A percentile compares a stretch with the other conserved stretches of the same genome.
phyloP scores from a whole-genome alignment of 345 rosid species.

The Moricandia moricandioides region DNA sequence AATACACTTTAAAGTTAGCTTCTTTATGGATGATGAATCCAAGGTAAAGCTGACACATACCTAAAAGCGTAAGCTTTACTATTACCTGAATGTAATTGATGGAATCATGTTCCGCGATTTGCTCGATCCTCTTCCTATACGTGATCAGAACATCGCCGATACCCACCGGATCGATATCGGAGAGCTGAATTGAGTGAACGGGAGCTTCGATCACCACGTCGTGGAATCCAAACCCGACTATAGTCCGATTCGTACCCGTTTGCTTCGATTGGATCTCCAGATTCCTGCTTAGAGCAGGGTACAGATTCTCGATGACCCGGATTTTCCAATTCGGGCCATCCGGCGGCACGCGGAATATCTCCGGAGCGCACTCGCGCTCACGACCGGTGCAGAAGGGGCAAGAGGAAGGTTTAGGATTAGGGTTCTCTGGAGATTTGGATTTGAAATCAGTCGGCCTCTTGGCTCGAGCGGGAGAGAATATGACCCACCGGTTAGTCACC shows the following conservation, averaged over 20 bases:
- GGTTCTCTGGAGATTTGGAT: constrained; percentile 53
- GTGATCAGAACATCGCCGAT: constrained; percentile 65
- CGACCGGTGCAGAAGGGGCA: constrained; percentile 87
- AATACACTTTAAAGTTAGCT: not conserved
- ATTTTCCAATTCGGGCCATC: constrained; percentile 59
- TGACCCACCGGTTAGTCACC: constrained; percentile 64
- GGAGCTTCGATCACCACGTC: constrained; percentile 88
- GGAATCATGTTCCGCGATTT: constrained; percentile 46
- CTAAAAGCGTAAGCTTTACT: no score
- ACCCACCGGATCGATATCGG: constrained; percentile 53
- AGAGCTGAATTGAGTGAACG: constrained; percentile 59
- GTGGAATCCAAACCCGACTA: constrained; percentile 72
- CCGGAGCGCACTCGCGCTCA: constrained; percentile 79
- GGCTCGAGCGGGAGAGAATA: constrained; percentile 73
- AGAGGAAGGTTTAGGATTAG: constrained; percentile 28
- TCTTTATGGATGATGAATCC: not conserved
- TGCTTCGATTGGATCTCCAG: constrained; percentile 32
- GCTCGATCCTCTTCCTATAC: constrained; percentile 68
- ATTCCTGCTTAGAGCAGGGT: constrained; percentile 69
- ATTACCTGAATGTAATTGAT: constrained; percentile 72
- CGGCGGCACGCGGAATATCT: constrained; percentile 78
- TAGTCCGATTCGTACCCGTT: constrained; percentile 14
- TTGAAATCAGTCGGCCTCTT: constrained; percentile 80
- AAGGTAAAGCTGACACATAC: no score
- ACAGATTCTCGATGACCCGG: constrained; percentile 83